A percentile compares a stretch with the other conserved stretches of the same genome.
Evolutionary conservation across 2,329 filamentous ascomycete species (phyloP).

Genomic region (Neopestalotiopsis sp.): DNA sequence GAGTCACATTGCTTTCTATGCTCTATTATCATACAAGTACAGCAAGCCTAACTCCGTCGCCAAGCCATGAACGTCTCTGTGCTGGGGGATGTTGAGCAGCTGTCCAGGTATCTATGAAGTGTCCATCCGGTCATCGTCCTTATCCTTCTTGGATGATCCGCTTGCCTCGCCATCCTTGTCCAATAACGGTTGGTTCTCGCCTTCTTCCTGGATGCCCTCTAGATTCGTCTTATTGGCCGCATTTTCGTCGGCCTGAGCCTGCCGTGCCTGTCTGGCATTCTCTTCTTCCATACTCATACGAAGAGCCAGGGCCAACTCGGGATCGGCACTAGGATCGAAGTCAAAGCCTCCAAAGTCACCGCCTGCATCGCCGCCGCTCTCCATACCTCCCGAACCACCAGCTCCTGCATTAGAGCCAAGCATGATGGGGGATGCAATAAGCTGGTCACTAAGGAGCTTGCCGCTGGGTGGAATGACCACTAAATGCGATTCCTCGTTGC

Average conservation of each 20-base stretch:
- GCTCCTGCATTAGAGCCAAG: conserved; percentile 75
- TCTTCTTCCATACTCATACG: conserved; percentile 99
- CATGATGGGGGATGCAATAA: conserved; percentile 87
- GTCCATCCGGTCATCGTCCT: conserved; percentile 73
- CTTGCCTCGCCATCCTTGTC: conserved; percentile 69
- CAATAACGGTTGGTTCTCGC: conserved; percentile 70
- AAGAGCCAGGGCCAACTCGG: conserved; percentile 90
- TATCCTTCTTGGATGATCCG: conserved; percentile 50
- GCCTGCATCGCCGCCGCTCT: conserved; percentile 55
- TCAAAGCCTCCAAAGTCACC: conserved; percentile 80
- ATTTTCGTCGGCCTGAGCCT: conserved; percentile 76
- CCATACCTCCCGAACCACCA: conserved; percentile 51
- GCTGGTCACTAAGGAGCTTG: conserved; percentile 89
- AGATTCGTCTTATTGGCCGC: conserved; percentile 76
- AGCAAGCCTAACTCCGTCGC: conserved; percentile 26
- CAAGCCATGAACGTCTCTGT: conserved; percentile 7
- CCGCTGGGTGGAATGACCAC: conserved; percentile 89
- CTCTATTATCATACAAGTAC: conserved; percentile 21
- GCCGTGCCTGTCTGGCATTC: conserved; percentile 89
- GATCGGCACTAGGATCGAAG: conserved; percentile 89
- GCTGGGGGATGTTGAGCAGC: background rate
- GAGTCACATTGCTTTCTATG: background rate
- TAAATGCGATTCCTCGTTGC: conserved; percentile 87
- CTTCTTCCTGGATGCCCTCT: conserved; percentile 82
- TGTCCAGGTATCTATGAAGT: conserved; percentile 65